These are phyloP conservation scores for Dioszegia aurantiaca DNA, from an alignment of 768 basidiomycete species.

Conservation along the genomic window DNA sequence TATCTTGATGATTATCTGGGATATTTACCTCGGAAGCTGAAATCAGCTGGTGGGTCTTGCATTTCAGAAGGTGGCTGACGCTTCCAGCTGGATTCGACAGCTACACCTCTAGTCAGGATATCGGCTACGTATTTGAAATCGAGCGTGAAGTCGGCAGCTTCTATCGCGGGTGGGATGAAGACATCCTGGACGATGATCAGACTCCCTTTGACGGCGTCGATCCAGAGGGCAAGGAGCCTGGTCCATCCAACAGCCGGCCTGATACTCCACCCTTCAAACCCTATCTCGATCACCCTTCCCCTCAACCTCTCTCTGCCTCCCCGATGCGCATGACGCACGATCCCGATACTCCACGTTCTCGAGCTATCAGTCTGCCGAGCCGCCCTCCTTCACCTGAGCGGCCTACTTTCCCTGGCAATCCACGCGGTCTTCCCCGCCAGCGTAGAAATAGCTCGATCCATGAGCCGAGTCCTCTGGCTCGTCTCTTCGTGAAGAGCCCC, in stretches of 20 bases:
- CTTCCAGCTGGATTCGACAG: constrained; percentile 48
- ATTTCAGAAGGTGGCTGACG: constrained; percentile 6
- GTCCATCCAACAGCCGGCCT: neutral
- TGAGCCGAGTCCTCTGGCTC: constrained; percentile 49
- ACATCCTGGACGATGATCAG: constrained; percentile 30
- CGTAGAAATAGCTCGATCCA: constrained; percentile 38
- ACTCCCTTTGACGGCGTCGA: constrained; percentile 31
- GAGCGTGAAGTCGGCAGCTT: constrained; percentile 50
- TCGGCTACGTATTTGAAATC: constrained; percentile 49
- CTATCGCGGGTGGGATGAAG: constrained; percentile 51
- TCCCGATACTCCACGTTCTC: constrained; percentile 20
- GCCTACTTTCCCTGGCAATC: constrained; percentile 7
- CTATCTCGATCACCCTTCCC: neutral
- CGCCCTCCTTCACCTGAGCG: neutral
- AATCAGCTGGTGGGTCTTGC: constrained; percentile 39
- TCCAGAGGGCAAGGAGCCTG: neutral
- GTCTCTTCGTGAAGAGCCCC: constrained; percentile 38
- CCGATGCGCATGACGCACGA: constrained; percentile 10
- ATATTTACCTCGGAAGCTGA: constrained; percentile 70
- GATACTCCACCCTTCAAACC: neutral
- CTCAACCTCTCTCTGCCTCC: constrained; percentile 14
- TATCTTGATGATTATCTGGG: constrained; percentile 70
- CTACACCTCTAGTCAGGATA: constrained; percentile 42
- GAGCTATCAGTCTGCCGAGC: constrained; percentile 4
- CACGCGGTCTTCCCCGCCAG: constrained; percentile 22